Conservation (phyloP, 305 asterid genomes). For the Fraxinus velutina region DNA sequence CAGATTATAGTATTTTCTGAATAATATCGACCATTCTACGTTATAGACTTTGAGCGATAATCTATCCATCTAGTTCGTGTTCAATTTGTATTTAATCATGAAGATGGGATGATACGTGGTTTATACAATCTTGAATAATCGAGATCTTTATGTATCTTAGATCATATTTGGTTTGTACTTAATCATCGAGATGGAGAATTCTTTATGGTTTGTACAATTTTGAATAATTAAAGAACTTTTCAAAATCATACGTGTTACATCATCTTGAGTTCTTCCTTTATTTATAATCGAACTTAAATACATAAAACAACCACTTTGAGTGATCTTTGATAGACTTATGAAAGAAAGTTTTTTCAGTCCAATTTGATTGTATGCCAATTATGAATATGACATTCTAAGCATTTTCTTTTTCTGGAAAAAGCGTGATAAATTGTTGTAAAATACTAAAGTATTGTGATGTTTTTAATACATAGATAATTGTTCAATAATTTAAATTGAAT, state of each 20-base stretch:
- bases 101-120: not conserved
- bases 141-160: too few species aligned
- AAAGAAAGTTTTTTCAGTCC: not conserved
- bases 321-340: not conserved
- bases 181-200: too few species aligned
- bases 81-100: not conserved
- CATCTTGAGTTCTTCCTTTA: too few species aligned
- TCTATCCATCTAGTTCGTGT: not conserved
- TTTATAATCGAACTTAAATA: too few species aligned
- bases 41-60: slow-evolving; percentile 2
- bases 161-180: not conserved
- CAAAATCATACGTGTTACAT: too few species aligned
- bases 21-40: slow-evolving; percentile 24
- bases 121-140: not conserved
- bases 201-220: too few species aligned
- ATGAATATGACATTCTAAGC: not conserved
- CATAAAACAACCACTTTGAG: not conserved
- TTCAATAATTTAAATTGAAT: too few species aligned
- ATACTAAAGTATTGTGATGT: not conserved
- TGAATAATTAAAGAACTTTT: too few species aligned
- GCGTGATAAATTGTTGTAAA: not conserved
- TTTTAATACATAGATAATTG: too few species aligned
- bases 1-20: slow-evolving; percentile 22
- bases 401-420: not conserved
- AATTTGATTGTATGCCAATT: not conserved